A percentile compares a stretch with the other conserved stretches of the same genome.
Evolutionary conservation across 2,329 filamentous ascomycete species (phyloP).

Genomic region (Pyricularia grisea): DNA sequence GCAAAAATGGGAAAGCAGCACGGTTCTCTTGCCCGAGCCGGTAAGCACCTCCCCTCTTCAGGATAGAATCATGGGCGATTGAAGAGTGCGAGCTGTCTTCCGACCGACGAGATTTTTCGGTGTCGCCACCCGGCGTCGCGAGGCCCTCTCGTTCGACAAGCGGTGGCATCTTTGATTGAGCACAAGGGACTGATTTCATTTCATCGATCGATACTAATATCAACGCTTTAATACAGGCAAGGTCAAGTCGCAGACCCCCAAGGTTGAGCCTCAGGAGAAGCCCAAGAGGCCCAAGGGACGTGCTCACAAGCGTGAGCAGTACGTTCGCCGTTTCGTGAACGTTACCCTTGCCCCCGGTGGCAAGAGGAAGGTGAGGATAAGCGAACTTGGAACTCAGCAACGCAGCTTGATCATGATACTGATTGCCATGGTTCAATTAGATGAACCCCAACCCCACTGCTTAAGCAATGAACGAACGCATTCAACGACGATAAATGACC

Average conservation of each 20-base stretch:
- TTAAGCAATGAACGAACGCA: constrained; percentile 7
- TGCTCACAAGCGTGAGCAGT: constrained; percentile 92
- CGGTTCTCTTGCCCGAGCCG: constrained; percentile 6
- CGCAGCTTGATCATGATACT: neutral
- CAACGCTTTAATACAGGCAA: constrained; percentile 40
- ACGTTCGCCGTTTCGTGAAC: constrained; percentile 98
- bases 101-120: neutral
- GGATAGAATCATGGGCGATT: neutral
- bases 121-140: neutral
- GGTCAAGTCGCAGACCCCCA: constrained; percentile 94
- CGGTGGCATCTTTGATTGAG: neutral
- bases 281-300: constrained; percentile 94
- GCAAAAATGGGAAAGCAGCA: constrained; percentile 7
- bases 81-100: neutral
- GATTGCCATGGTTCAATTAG: constrained; percentile 4
- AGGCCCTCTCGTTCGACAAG: neutral
- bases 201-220: neutral
- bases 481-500: constrained; percentile 1
- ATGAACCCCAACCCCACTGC: constrained; percentile 15
- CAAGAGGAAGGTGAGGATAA: constrained; percentile 83
- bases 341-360: constrained; percentile 81
- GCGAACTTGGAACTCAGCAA: neutral
- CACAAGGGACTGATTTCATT: neutral
- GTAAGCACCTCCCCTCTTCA: neutral
- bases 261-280: constrained; percentile 91